phyloP scores from a whole-genome alignment of 306 rosid species.

The Gleditsia sinensis region DNA sequence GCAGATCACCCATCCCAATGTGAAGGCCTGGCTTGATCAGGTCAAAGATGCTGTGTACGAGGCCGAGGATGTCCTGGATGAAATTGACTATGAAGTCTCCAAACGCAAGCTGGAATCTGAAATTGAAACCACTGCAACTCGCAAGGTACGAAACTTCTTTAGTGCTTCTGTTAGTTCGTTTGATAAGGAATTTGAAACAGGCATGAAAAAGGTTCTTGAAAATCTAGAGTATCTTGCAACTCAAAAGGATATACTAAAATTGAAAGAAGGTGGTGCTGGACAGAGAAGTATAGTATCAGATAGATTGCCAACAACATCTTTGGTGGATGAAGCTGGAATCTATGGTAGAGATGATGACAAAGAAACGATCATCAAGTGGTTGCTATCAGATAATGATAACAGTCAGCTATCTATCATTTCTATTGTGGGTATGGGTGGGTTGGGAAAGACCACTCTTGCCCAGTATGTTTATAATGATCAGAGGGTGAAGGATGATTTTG shows the following conservation, averaged over 20 bases:
- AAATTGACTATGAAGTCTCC: background rate
- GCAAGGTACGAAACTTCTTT: conserved; percentile 10
- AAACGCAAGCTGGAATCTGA: background rate
- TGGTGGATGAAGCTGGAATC: background rate
- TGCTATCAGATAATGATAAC: background rate
- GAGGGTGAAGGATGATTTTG: background rate
- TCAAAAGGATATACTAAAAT: background rate
- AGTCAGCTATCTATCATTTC: background rate
- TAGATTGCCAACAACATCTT: background rate
- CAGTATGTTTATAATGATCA: background rate
- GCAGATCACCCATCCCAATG: background rate
- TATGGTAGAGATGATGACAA: conserved; percentile 31
- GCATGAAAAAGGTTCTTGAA: background rate
- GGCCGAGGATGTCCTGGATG: conserved; percentile 9
- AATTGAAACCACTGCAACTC: background rate
- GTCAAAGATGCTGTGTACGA: background rate
- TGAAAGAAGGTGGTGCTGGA: background rate
- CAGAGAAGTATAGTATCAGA: too few species aligned
- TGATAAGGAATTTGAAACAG: background rate
- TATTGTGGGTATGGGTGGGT: background rate
- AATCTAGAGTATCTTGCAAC: background rate
- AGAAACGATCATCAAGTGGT: background rate
- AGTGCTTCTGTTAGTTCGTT: background rate
- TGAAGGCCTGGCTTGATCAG: background rate
- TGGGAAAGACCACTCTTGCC: conserved; percentile 11